Base-by-base conservation (phyloP, 331 rosid species). In the Pyrus hybrid region DNA sequence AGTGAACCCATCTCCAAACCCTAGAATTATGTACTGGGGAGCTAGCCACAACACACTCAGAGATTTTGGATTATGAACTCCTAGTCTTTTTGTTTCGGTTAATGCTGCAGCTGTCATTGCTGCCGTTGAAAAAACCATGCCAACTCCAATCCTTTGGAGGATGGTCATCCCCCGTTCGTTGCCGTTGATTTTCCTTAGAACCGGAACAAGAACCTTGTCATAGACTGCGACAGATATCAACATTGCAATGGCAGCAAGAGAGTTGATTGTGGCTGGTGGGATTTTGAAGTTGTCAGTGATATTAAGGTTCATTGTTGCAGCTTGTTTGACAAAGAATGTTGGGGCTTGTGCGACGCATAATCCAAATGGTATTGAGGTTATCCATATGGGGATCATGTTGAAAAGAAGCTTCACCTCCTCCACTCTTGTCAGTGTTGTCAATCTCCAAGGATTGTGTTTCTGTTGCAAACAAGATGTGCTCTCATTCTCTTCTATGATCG, bases 361-460 rank as follows among this genome's bases (percentile, higher is more conserved):
- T 49, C 87, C 87, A 13, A 51, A 11, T 47, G 83, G 18, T 47
- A 89, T 32, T 6, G 88, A 81, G 49, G 90, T 84, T 33, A 89
- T 61, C 94, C 90, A 91, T 60, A 91, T 79, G 3, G 97, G 97
- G 57, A 91, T 43, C 63, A 84, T 25, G 16, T 72, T 84, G 20
- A 89, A 49, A n/a, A 91, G 21, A n/a, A 84, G 93, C 80, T 89
- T 91, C 57, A 85, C 68, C 32, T 91, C 97, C 73, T 91, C 97
- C 70, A 86, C 97, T 70, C 80, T 80, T 21, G 94, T 89, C 41
- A 86, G 74, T 13, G 94, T 85, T 23, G 91, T 18, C 63, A 89
- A 28, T 80, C 88, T 84, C 97, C 97, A 91, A 23, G 92, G 87
- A 58, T 76, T 80, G n/a, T 30, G 74, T n/a, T 76, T 80, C 72